Evolutionary conservation across 2,329 filamentous ascomycete genomes (phyloP).

Genomic region (Sarocladium brachiariae): DNA sequence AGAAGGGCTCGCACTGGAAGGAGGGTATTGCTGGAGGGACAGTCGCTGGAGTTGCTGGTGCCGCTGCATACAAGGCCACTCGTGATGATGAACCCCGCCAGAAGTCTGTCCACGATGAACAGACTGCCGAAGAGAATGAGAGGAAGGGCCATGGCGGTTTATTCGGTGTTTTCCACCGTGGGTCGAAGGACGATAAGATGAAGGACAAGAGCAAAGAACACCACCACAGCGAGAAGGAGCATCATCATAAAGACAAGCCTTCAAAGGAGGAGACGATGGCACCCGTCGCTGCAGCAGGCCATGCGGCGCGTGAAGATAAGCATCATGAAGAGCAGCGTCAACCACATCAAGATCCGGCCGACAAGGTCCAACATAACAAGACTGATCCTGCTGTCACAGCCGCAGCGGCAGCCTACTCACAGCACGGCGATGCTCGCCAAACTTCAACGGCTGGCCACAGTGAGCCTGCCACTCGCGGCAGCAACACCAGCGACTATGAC

Average conservation of each 20-base stretch:
- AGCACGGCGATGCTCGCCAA: background rate
- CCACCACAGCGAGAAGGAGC: background rate
- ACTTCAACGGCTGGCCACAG: background rate
- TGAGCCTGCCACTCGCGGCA: constrained; percentile 15
- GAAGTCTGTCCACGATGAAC: background rate
- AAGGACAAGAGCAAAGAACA: background rate
- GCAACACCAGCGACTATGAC: constrained; percentile 10
- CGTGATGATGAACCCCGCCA: background rate
- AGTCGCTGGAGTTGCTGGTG: constrained; percentile 1
- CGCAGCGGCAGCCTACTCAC: background rate
- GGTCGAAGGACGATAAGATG: background rate
- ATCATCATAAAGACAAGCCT: constrained; percentile 5
- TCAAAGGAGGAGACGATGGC: constrained; percentile 1
- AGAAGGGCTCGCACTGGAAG: constrained; percentile 8
- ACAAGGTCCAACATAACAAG: background rate
- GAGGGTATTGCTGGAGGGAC: constrained; percentile 2
- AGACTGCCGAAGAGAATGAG: constrained; percentile 3
- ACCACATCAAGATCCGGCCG: background rate
- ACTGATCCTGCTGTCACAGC: constrained; percentile 1
- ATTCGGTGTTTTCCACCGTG: constrained; percentile 7
- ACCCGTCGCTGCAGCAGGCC: constrained; percentile 1
- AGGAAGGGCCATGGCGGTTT: constrained; percentile 2
- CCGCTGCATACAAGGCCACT: background rate
- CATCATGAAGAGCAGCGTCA: background rate
- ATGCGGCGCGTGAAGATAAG: background rate